These are phyloP conservation scores for Podospora didyma DNA, from an alignment of 495 filamentous ascomycete species.

Conservation along the genomic window DNA sequence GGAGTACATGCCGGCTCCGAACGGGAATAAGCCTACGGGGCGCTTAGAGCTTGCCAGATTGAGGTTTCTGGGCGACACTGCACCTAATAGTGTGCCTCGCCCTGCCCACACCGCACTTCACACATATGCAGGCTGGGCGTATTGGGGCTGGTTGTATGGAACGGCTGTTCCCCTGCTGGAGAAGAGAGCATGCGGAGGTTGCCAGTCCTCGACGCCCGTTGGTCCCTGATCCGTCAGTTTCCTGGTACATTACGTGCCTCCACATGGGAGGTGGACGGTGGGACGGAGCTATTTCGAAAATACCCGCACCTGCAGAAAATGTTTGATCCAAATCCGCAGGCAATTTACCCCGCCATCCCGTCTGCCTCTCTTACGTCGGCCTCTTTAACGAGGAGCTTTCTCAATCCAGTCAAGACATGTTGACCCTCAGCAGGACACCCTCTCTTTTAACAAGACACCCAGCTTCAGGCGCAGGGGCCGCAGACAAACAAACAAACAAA, in stretches of 20 bases:
- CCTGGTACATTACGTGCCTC: no score
- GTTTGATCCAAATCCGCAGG: constrained; percentile 5
- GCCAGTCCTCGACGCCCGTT: no score
- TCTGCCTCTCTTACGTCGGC: constrained; percentile 3
- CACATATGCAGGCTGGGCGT: background rate
- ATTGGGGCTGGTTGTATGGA: no score
- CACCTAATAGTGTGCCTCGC: background rate
- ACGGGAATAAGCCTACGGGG: constrained; percentile 4
- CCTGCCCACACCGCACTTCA: background rate
- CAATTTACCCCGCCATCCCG: constrained; percentile 5
- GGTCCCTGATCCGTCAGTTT: no score
- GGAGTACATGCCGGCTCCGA: background rate
- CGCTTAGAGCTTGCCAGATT: background rate
- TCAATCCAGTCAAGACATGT: background rate
- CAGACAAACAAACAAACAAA: no score
- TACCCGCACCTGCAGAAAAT: constrained; percentile 3
- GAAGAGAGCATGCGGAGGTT: no score
- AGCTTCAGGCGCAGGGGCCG: no score
- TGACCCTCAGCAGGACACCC: background rate
- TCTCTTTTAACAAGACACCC: no score
- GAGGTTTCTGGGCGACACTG: background rate
- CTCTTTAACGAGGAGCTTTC: background rate
- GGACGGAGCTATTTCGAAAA: background rate
- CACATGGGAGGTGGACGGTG: no score
- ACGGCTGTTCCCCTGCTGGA: no score